Evolutionary conservation across 495 filamentous ascomycete genomes (phyloP).

Genomic region (Zalerion maritima): DNA sequence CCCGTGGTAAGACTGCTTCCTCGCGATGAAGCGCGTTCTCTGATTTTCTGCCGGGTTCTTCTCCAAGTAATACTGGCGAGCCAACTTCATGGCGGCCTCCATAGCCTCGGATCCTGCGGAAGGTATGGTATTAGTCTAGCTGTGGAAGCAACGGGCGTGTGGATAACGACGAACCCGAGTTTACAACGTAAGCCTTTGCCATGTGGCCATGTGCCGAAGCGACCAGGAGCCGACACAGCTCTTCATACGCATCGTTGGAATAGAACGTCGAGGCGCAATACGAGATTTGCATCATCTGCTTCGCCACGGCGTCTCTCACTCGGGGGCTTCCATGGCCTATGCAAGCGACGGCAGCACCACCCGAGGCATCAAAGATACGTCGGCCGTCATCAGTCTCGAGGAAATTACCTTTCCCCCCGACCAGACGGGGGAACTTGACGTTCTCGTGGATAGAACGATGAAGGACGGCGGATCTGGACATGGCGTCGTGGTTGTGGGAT

Average conservation of each 20-base stretch:
- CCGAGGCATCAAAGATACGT: slow-evolving; percentile 46
- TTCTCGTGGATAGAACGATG: no score
- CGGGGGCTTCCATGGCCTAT: slow-evolving; percentile 33
- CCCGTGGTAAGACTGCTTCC: slow-evolving; percentile 62
- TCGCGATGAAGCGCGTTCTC: slow-evolving; percentile 45
- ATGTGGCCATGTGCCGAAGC: slow-evolving; percentile 30
- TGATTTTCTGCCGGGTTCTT: slow-evolving; percentile 17
- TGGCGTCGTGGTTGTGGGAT: no score
- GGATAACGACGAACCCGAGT: slow-evolving; percentile 51
- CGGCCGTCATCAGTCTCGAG: slow-evolving; percentile 49
- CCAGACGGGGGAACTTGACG: no score
- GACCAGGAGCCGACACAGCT: slow-evolving; percentile 27
- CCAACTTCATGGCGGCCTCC: slow-evolving; percentile 53
- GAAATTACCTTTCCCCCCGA: no score
- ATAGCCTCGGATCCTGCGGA: slow-evolving; percentile 52
- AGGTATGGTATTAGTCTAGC: slow-evolving; percentile 27
- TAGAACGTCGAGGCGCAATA: slow-evolving; percentile 34
- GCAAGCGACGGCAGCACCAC: slow-evolving; percentile 39
- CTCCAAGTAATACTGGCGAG: slow-evolving; percentile 48
- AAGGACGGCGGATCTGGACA: no score
- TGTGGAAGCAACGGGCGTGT: slow-evolving; percentile 49
- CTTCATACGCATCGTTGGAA: slow-evolving; percentile 22
- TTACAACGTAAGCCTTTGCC: slow-evolving; percentile 32
- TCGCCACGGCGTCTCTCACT: slow-evolving; percentile 27
- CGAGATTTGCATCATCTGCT: slow-evolving; percentile 22